phyloP scores from a whole-genome alignment of 1,284 basidiomycete species.

The Coniferiporia weirii region DNA sequence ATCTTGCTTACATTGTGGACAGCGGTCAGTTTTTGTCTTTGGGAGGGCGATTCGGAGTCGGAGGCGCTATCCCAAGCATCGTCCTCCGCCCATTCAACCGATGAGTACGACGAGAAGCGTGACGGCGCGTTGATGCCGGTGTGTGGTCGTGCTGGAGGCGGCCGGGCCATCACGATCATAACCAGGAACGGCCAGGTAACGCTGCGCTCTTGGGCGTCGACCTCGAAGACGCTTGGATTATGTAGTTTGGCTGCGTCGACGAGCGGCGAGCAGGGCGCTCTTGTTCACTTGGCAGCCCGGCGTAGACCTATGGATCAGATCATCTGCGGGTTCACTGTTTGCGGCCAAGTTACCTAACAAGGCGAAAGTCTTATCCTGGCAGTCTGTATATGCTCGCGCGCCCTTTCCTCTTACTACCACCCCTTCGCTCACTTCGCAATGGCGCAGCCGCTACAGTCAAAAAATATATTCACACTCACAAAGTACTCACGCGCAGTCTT shows the following conservation, averaged over 20 bases:
- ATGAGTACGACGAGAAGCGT: constrained; percentile 40
- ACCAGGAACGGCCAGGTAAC: constrained; percentile 13
- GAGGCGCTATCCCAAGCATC: constrained; percentile 88
- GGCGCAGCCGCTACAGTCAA: background rate
- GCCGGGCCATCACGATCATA: constrained; percentile 51
- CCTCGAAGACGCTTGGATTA: background rate
- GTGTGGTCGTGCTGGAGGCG: constrained; percentile 74
- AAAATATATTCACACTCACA: constrained; percentile 29
- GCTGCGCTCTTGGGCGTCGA: background rate
- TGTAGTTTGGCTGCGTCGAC: background rate
- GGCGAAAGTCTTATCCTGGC: background rate
- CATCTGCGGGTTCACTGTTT: background rate
- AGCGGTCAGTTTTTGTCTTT: constrained; percentile 33
- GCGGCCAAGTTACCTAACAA: background rate
- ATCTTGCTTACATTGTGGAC: constrained; percentile 37
- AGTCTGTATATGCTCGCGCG: background rate
- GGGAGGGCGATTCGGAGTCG: constrained; percentile 68
- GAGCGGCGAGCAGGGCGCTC: background rate
- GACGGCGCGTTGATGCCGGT: constrained; percentile 55
- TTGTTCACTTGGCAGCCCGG: too few species aligned
- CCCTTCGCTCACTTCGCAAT: background rate
- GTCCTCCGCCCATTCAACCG: constrained; percentile 66
- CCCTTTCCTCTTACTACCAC: background rate
- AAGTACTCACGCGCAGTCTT: constrained; percentile 67
- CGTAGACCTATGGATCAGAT: constrained; percentile 1